phyloP scores from a whole-genome alignment of 1,284 basidiomycete species.

The Fomitopsis palustris region DNA sequence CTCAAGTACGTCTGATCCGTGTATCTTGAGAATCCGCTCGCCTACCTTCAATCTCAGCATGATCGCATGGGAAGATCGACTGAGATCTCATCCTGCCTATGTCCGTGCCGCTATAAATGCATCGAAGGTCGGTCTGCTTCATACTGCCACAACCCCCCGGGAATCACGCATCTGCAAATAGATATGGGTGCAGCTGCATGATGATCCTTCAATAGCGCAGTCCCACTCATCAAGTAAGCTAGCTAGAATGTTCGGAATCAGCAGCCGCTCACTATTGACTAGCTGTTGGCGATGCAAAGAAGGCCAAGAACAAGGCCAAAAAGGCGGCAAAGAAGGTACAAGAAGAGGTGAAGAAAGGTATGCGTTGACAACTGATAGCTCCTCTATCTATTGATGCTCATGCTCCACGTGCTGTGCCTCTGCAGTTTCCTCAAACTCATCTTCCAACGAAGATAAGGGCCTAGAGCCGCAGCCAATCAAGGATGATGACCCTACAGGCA shows the following conservation, averaged over 20 bases:
- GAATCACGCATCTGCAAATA: constrained; percentile 24
- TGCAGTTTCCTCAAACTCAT: constrained; percentile 26
- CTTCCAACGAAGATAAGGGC: constrained; percentile 72
- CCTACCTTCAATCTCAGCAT: constrained; percentile 44
- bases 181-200: constrained; percentile 76
- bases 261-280: constrained; percentile 16
- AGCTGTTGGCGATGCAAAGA: constrained; percentile 68
- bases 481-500: constrained; percentile 85
- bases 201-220: constrained; percentile 65
- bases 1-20: constrained; percentile 49
- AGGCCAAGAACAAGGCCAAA: constrained; percentile 88
- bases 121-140: constrained; percentile 45
- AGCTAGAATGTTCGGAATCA: no score
- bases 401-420: background rate
- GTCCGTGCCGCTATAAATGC: constrained; percentile 72
- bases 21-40: background rate
- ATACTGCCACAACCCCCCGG: background rate
- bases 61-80: constrained; percentile 78
- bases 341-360: constrained; percentile 62
- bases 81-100: constrained; percentile 77
- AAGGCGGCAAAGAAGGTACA: constrained; percentile 75
- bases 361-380: background rate
- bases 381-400: background rate
- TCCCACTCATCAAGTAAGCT: constrained; percentile 36
- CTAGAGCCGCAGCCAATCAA: constrained; percentile 55